Evolutionary conservation across 2,329 filamentous ascomycete genomes (phyloP).

Genomic region (Cercospora citrullina): DNA sequence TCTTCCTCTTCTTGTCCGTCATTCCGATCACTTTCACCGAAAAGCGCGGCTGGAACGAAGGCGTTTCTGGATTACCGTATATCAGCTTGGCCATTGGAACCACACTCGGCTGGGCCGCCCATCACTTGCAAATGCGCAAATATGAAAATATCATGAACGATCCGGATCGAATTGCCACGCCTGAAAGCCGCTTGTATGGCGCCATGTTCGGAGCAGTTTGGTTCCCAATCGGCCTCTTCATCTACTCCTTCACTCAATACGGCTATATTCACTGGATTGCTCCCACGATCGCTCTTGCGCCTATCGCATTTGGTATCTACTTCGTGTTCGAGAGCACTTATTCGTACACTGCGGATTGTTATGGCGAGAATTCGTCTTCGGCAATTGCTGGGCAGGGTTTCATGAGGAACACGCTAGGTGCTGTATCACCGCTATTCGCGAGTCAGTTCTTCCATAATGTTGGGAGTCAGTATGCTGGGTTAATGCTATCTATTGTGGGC

Average conservation of each 20-base stretch:
- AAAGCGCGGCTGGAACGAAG: conserved; percentile 56
- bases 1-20: conserved; percentile 56
- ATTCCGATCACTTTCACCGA: conserved; percentile 54
- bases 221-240: conserved; percentile 53
- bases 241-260: conserved; percentile 58
- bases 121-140: conserved; percentile 55
- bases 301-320: conserved; percentile 56
- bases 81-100: conserved; percentile 54
- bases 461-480: conserved; percentile 54
- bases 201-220: conserved; percentile 51
- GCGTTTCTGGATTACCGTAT: conserved; percentile 53
- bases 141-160: conserved; percentile 47
- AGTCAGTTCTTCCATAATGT: conserved; percentile 56
- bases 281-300: conserved; percentile 51
- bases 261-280: conserved; percentile 52
- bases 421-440: conserved; percentile 55
- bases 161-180: conserved; percentile 41
- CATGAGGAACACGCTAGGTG: conserved; percentile 56
- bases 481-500: conserved; percentile 51
- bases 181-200: conserved; percentile 53
- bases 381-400: conserved; percentile 54
- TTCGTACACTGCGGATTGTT: conserved; percentile 55
- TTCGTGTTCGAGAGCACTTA: conserved; percentile 53
- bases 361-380: conserved; percentile 48
- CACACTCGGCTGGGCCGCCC: conserved; percentile 50